Conservation (phyloP, 768 basidiomycete genomes). For the Amanita fuliginea region DNA sequence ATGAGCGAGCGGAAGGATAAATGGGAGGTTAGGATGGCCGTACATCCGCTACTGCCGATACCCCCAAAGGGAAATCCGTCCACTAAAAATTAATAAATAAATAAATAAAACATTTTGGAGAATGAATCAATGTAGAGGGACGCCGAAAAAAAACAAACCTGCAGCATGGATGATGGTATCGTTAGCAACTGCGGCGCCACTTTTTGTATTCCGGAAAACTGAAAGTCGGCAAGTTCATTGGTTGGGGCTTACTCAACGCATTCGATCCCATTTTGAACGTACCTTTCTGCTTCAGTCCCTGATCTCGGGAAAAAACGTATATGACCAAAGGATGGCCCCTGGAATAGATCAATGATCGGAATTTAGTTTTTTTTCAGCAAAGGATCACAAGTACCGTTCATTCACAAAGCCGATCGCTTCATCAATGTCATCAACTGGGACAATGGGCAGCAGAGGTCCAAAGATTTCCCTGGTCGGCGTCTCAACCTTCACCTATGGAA, state of each 20-base stretch:
- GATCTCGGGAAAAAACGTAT: slow-evolving; percentile 64
- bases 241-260: neutral
- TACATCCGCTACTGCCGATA: slow-evolving; percentile 13
- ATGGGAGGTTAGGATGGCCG: neutral
- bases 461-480: slow-evolving; percentile 59
- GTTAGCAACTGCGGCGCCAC: slow-evolving; percentile 61
- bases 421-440: slow-evolving; percentile 60
- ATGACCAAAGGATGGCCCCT: slow-evolving; percentile 69
- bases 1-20: neutral
- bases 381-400: slow-evolving; percentile 27
- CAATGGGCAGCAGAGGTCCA: slow-evolving; percentile 69
- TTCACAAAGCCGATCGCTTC: slow-evolving; percentile 65
- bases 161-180: slow-evolving; percentile 54
- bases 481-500: neutral
- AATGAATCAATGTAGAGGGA: neutral
- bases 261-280: neutral
- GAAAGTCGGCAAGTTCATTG: neutral
- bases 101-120: neutral
- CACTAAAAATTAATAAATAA: no score
- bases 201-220: slow-evolving; percentile 65
- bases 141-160: slow-evolving; percentile 27
- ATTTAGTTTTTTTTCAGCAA: neutral
- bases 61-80: slow-evolving; percentile 19
- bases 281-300: slow-evolving; percentile 53
- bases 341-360: neutral